A percentile compares a stretch with the other conserved stretches of the same genome.
phyloP scores from a whole-genome alignment of 1,284 basidiomycete species.

The Gomphus sp. region DNA sequence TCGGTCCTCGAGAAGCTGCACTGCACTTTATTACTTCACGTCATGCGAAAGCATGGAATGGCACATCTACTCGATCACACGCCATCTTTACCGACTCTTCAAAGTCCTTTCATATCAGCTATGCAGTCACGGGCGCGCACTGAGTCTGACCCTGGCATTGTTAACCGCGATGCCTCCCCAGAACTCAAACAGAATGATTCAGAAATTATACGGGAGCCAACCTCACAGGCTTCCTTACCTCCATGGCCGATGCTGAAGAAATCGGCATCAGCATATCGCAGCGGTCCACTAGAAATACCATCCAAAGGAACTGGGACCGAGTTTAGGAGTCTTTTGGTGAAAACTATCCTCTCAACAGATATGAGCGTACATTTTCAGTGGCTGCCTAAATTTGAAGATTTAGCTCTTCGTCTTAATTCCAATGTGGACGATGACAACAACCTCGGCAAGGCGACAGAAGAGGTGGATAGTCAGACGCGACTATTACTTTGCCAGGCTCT shows the following conservation, averaged over 20 bases:
- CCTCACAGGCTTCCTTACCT: neutral
- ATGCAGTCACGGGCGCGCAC: neutral
- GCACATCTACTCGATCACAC: slow-evolving; percentile 48
- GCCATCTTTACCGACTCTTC: neutral
- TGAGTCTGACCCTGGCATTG: slow-evolving; percentile 8
- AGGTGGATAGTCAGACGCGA: slow-evolving; percentile 38
- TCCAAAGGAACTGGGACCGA: slow-evolving; percentile 30
- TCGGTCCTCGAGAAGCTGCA: slow-evolving; percentile 93
- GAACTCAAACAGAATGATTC: neutral
- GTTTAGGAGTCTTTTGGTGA: slow-evolving; percentile 67
- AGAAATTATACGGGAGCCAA: neutral
- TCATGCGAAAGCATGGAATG: slow-evolving; percentile 76
- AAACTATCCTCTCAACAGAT: slow-evolving; percentile 84
- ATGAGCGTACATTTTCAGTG: slow-evolving; percentile 86
- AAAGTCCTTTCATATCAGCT: neutral
- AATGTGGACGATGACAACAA: neutral
- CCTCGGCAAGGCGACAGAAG: neutral
- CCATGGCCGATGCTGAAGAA: neutral
- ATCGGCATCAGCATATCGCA: slow-evolving; percentile 2
- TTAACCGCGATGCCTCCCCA: slow-evolving; percentile 1
- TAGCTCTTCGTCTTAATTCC: slow-evolving; percentile 22
- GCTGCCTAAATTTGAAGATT: slow-evolving; percentile 54
- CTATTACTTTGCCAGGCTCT: slow-evolving; percentile 81
- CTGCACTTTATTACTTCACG: slow-evolving; percentile 72
- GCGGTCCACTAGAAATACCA: neutral